A percentile compares a stretch with the other conserved stretches of the same genome.
These are phyloP conservation scores for Aspergillus bertholletiae DNA, from an alignment of 495 filamentous ascomycete species.

Conservation along the genomic window DNA sequence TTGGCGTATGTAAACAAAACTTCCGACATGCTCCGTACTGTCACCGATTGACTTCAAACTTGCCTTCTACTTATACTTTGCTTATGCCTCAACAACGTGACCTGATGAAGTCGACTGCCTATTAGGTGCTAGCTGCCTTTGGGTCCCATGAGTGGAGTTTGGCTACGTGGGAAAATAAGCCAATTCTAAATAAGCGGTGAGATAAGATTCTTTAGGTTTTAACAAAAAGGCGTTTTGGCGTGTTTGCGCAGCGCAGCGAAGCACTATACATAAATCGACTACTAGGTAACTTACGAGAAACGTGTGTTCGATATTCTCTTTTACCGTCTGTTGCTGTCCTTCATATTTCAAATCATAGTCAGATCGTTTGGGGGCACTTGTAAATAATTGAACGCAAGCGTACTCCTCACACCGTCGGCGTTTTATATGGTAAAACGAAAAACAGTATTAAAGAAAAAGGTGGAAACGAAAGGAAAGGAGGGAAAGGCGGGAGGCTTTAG, in stretches of 20 bases:
- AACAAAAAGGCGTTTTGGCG: too few relatives aligned
- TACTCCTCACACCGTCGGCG: conserved; percentile 22
- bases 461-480: background rate
- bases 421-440: conserved; percentile 13
- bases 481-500: too few relatives aligned
- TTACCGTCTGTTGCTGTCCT: conserved; percentile 5
- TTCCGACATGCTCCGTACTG: background rate
- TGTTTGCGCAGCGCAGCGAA: background rate
- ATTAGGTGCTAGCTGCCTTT: background rate
- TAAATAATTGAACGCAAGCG: conserved; percentile 16
- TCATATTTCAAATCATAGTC: background rate
- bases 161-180: background rate
- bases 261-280: too few relatives aligned
- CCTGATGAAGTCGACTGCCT: background rate
- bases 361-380: background rate
- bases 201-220: background rate
- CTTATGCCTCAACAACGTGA: background rate
- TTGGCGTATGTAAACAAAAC: background rate
- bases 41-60: background rate
- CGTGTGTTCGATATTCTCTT: background rate
- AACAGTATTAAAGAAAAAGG: background rate
- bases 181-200: conserved; percentile 1
- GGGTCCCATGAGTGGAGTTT: background rate
- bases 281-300: background rate
- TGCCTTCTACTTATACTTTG: background rate